Evolutionary conservation across 2,329 filamentous ascomycete genomes (phyloP).

Genomic region (Emergomyces orientalis): DNA sequence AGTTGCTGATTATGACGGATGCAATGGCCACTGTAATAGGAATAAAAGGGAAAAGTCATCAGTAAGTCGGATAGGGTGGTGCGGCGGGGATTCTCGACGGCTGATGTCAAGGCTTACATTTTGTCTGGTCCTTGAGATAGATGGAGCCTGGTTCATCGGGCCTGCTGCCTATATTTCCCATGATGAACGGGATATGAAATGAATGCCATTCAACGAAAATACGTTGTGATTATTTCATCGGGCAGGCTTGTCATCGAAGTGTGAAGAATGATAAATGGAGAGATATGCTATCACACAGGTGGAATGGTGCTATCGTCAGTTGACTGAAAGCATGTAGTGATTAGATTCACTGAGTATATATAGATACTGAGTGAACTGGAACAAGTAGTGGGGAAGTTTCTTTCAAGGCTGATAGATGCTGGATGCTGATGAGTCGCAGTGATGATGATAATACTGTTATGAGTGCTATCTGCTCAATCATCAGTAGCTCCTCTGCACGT

Average conservation of each 20-base stretch:
- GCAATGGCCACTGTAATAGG: constrained; percentile 66
- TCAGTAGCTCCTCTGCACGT: too few relatives aligned
- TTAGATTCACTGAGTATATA: too few relatives aligned
- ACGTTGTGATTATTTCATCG: neutral
- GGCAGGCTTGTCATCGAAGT: neutral
- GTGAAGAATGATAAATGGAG: neutral
- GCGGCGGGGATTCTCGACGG: constrained; percentile 10
- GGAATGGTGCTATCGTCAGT: too few relatives aligned
- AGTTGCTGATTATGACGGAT: constrained; percentile 70
- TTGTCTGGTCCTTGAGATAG: constrained; percentile 82
- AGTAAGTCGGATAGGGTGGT: constrained; percentile 13
- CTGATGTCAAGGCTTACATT: constrained; percentile 62
- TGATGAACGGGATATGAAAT: constrained; percentile 38
- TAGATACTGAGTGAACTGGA: too few relatives aligned
- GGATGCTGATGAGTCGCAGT: too few relatives aligned
- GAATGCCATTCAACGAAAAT: constrained; percentile 4
- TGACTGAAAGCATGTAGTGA: too few relatives aligned
- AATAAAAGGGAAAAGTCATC: constrained; percentile 14
- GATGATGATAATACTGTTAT: too few relatives aligned
- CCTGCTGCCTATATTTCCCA: constrained; percentile 89
- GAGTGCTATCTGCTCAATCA: too few relatives aligned
- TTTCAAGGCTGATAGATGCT: too few relatives aligned
- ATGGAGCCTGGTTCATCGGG: constrained; percentile 68
- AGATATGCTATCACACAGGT: too few relatives aligned
- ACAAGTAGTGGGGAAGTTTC: too few relatives aligned